A percentile compares a stretch with the other conserved stretches of the same genome.
phyloP scores from a whole-genome alignment of 768 basidiomycete genomes.

The Plicaturopsis crispa region DNA sequence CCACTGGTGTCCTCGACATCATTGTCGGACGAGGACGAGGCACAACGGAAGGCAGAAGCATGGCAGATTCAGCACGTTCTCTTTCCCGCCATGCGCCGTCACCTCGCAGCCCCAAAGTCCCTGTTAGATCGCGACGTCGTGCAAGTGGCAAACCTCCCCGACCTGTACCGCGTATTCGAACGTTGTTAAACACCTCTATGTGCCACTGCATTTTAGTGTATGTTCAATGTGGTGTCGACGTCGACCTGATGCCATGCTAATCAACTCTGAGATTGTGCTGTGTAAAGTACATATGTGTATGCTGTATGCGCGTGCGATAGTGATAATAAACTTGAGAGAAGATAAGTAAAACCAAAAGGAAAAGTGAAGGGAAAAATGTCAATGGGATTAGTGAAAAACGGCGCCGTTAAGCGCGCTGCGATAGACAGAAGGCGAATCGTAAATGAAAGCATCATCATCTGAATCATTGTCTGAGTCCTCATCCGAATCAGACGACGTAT shows the following conservation, averaged over 20 bases:
- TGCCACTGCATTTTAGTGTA: neutral
- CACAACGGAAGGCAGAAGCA: conserved; percentile 48
- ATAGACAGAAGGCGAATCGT: conserved; percentile 43
- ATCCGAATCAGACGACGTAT: conserved; percentile 30
- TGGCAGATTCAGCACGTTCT: conserved; percentile 92
- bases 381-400: conserved; percentile 23
- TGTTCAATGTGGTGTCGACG: neutral
- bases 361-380: conserved; percentile 1
- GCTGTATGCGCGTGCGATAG: neutral
- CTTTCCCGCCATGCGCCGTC: conserved; percentile 79
- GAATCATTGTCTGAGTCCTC: conserved; percentile 38
- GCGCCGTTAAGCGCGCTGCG: conserved; percentile 40
- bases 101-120: conserved; percentile 61
- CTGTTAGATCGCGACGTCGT: conserved; percentile 69
- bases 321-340: neutral
- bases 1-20: conserved; percentile 25
- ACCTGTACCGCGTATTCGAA: conserved; percentile 93
- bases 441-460: conserved; percentile 55
- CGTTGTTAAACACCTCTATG: conserved; percentile 60
- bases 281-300: too few relatives aligned
- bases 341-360: conserved; percentile 5
- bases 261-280: too few relatives aligned
- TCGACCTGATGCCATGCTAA: neutral
- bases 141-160: conserved; percentile 84
- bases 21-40: conserved; percentile 23